Base-by-base conservation (phyloP, 495 filamentous ascomycete genomes). In the Neurospora tetrasperma region DNA sequence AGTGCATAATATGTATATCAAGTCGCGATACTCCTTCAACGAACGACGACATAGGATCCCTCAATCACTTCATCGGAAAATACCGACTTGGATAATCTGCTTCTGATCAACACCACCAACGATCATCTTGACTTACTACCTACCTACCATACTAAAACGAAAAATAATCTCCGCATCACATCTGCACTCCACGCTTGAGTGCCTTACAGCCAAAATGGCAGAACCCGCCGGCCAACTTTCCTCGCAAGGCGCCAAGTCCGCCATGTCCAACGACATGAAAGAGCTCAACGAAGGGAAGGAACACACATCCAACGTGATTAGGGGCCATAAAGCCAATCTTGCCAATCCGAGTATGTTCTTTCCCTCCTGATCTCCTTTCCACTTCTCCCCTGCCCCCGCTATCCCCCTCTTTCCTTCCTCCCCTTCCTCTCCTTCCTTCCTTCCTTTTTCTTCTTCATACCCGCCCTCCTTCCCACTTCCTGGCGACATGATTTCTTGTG, bases 231-330 rank as follows among this genome's bases (percentile, higher is more conserved):
- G n/a, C 41, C 71, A 11, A 5, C 80, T 81, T 76, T 70, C 77
- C n/a, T 82, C 81, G 8, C 75, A 79, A 27, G 79, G 80, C 70
- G 75, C 78, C n/a, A 82, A 79, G 40, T 83, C 81, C 5, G 75
- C 75, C 72, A 74, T 83, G 72, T 82, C 80, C 46, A 76, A 79
- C 68, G 80, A 83, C 79, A 82, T 83, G 81, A 71, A 81, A 74
- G 81, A 83, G 75, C 72, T 83, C 42, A 74, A 10, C 39, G 68
- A 80, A 68, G 80, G 81, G 59, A 80, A 76, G 76, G 80, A 83
- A 72, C 70, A 77, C n/a, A 79, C 76, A 8, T 76, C 77, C 43
- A 76, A 76, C 46, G 41, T 69, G 16, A 81, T 83, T 38, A 71
- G 75, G 41, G 78, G 79, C 5, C 79, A 80, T 46, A 78, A 78